Percentiles rank a stretch among this genome's conserved stretches.
Evolutionary conservation across 768 basidiomycete species (phyloP).

Genomic region (Aureoboletus auriporus): DNA sequence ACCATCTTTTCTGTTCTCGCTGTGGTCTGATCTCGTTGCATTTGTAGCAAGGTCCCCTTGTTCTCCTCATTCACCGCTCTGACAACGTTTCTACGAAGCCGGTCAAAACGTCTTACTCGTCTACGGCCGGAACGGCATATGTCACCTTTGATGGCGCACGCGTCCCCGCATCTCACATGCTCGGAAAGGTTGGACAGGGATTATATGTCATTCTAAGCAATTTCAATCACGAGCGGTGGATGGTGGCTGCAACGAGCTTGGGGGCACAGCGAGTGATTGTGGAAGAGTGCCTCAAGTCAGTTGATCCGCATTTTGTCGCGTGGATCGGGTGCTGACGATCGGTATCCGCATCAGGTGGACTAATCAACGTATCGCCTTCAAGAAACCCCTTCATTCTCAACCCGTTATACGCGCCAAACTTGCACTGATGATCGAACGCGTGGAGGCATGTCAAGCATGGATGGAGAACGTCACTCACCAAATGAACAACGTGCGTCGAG

Average conservation of each 20-base stretch:
- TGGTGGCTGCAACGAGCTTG: constrained; percentile 70
- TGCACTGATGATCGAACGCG: constrained; percentile 83
- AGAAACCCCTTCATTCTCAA: constrained; percentile 77
- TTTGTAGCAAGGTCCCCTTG: constrained; percentile 62
- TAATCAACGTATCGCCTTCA: constrained; percentile 85
- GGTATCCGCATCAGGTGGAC: constrained; percentile 61
- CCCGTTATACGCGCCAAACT: constrained; percentile 88
- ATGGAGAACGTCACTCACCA: constrained; percentile 87
- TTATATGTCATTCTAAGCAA: constrained; percentile 80
- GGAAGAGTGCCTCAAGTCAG: constrained; percentile 86
- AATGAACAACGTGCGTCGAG: constrained; percentile 72
- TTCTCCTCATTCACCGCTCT: constrained; percentile 69
- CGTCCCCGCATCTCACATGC: constrained; percentile 80
- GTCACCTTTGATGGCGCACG: constrained; percentile 79
- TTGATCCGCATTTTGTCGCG: not conserved
- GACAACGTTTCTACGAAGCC: constrained; percentile 78
- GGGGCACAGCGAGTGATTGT: constrained; percentile 76
- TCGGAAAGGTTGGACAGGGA: constrained; percentile 84
- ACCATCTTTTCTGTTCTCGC: not conserved
- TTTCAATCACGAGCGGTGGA: constrained; percentile 90
- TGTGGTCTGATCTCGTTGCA: constrained; percentile 1
- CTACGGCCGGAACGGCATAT: constrained; percentile 86
- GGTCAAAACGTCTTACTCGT: constrained; percentile 91
- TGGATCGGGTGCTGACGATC: constrained; percentile 2
- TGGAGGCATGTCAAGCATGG: constrained; percentile 86